Evolutionary conservation across 208 protist species (phyloP).

Genomic region (Zelonia costaricensis): DNA sequence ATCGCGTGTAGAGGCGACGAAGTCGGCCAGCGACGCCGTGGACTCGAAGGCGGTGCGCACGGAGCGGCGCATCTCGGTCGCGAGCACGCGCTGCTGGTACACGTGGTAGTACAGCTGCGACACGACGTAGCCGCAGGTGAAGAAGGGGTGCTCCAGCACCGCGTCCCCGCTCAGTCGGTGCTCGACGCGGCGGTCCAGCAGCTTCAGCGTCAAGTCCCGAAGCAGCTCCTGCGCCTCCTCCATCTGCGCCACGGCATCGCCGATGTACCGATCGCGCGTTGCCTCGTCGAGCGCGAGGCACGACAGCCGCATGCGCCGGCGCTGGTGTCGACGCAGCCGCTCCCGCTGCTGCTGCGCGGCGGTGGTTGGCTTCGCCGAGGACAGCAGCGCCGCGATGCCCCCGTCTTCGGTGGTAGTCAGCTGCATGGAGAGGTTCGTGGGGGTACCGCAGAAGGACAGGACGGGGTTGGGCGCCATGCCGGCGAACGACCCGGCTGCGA

Average conservation of each 20-base stretch:
- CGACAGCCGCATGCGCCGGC: conserved; percentile 26
- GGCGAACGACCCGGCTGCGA: conserved; percentile 25
- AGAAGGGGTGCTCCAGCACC: conserved; percentile 90
- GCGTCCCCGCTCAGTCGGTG: conserved; percentile 56
- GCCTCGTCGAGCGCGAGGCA: conserved; percentile 30
- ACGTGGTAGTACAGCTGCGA: conserved; percentile 76
- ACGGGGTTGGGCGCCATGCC: conserved; percentile 14
- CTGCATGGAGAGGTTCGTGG: conserved; percentile 28
- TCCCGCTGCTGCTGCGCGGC: conserved; percentile 17
- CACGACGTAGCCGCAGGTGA: conserved; percentile 72
- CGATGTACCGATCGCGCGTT: conserved; percentile 38
- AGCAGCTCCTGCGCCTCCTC: conserved; percentile 64
- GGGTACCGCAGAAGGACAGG: conserved; percentile 16
- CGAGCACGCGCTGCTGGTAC: conserved; percentile 25
- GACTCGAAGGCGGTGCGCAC: neutral
- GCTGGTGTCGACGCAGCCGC: conserved; percentile 12
- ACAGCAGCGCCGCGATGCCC: conserved; percentile 25
- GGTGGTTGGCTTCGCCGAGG: conserved; percentile 12
- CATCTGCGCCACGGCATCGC: conserved; percentile 43
- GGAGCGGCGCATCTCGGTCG: conserved; percentile 6
- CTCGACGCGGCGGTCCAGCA: conserved; percentile 62
- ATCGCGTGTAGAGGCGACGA: neutral
- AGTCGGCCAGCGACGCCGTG: neutral
- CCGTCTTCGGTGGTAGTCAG: conserved; percentile 24
- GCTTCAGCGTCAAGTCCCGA: conserved; percentile 53